Evolutionary conservation across 495 filamentous ascomycete species (phyloP), one percentile per base, ranked within the genome.

Genomic region (Penicillium roqueforti): DNA sequence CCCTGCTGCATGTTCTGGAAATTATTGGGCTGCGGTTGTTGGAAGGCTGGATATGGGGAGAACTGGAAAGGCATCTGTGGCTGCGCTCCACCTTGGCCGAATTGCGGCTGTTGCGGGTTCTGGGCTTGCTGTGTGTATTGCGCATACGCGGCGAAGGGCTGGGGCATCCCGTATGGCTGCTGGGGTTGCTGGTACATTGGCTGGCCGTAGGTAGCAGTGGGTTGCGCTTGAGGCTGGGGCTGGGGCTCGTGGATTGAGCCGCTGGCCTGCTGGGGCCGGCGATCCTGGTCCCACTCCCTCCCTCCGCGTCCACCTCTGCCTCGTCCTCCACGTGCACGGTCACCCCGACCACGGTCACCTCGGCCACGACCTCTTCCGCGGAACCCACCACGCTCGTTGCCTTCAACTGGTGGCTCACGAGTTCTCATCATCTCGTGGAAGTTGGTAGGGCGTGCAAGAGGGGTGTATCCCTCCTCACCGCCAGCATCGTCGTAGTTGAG

Each of bases 371-470:
- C 58, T 31, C 74, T 68, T 55, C 71, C 71, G 52, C 72, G 63
- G 67, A 72, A 61, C 53, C 61, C 60, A 58, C 57, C 55, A 51
- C 62, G 65, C 22, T 65, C 64, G 31, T 59, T 68, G 14, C 56
- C 63, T 59, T 81, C 83, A 44, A 81, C 76, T 16, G 78, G 79
- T 3, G 76, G 60, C 41, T 78, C 71, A 22, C 70, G 68, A 4
- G 57, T 41, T 20, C 62, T 68, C 72, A 80, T 79, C 63, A 81
- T 76, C 56, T 79, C 78, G 32, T 82, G 77, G 3, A 79, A 67
- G 46, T 83, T 80, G 40, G 75, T 75, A 1, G 87, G 88, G 23
- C 88, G 76, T 29, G 83, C 62, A 34, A 92, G 74, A 28, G 86
- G 86, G 50, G 80, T 84, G 69, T 91, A 92, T 6, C 75, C 75